A percentile compares a stretch with the other conserved stretches of the same genome.
phyloP scores from a whole-genome alignment of 1,284 basidiomycete genomes.

The Malassezia sympodialis region DNA sequence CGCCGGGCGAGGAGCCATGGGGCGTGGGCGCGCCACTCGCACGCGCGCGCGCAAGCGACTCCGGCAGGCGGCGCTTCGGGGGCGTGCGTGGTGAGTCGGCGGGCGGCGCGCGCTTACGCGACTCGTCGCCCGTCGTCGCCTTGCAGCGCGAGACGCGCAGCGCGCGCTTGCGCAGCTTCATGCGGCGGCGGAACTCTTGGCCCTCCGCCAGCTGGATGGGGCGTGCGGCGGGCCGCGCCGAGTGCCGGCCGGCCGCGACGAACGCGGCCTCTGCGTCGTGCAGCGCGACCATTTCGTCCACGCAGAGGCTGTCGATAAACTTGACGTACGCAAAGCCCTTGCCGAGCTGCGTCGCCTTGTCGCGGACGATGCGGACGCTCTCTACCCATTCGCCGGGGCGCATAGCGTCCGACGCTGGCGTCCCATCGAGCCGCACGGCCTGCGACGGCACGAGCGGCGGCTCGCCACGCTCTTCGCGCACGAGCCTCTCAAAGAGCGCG shows the following conservation, averaged over 20 bases:
- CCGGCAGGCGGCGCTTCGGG: slow-evolving; percentile 8
- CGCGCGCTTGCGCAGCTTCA: slow-evolving; percentile 39
- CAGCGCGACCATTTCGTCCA: slow-evolving; percentile 44
- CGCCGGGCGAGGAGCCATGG: slow-evolving; percentile 33
- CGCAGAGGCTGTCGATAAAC: slow-evolving; percentile 59
- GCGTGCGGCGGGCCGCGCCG: slow-evolving; percentile 14
- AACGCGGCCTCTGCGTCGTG: slow-evolving; percentile 39
- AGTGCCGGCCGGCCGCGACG: slow-evolving; percentile 17
- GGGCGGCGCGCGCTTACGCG: slow-evolving; percentile 2
- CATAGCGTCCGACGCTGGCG: slow-evolving; percentile 22
- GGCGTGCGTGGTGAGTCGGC: slow-evolving; percentile 12
- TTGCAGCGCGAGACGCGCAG: slow-evolving; percentile 43
- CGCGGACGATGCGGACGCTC: slow-evolving; percentile 74
- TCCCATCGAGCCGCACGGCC: slow-evolving; percentile 15
- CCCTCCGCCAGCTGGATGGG: slow-evolving; percentile 23
- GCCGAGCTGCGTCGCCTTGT: slow-evolving; percentile 86
- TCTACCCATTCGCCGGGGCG: slow-evolving; percentile 59
- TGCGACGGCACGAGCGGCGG: slow-evolving; percentile 12
- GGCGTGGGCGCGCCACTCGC: slow-evolving; percentile 41
- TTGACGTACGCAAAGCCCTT: slow-evolving; percentile 94
- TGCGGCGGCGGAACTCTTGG: slow-evolving; percentile 34
- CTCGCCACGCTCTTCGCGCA: slow-evolving; percentile 64
- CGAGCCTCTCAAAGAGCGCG: slow-evolving; percentile 70
- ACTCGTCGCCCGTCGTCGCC: slow-evolving; percentile 20
- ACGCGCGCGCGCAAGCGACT: slow-evolving; percentile 16